phyloP scores from a whole-genome alignment of 108 stramenopile species.

The Cyclotella baltica region DNA sequence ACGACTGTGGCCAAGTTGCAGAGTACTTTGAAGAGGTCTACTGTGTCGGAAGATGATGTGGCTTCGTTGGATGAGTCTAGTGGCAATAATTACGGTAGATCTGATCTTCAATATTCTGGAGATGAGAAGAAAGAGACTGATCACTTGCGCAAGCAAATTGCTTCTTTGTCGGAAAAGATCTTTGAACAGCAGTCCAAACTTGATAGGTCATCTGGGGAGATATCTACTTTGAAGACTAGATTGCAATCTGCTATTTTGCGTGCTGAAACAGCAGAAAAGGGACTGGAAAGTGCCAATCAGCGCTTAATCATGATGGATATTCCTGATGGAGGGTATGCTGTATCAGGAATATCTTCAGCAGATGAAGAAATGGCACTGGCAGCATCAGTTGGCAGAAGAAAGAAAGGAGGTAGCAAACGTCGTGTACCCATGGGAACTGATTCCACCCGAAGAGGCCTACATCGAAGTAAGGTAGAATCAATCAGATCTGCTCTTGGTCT shows the following conservation, averaged over 20 bases:
- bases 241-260: constrained; percentile 65
- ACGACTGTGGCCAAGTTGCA: constrained; percentile 60
- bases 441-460: constrained; percentile 16
- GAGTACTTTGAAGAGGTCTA: constrained; percentile 38
- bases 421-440: constrained; percentile 18
- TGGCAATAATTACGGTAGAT: not conserved
- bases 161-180: constrained; percentile 75
- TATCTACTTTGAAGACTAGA: constrained; percentile 70
- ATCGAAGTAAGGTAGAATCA: constrained; percentile 49
- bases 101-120: constrained; percentile 41
- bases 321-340: constrained; percentile 24
- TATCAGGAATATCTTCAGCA: constrained; percentile 45
- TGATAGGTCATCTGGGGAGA: constrained; percentile 57
- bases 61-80: constrained; percentile 8
- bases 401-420: constrained; percentile 12
- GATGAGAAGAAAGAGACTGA: constrained; percentile 57
- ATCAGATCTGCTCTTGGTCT: constrained; percentile 76
- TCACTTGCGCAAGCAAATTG: constrained; percentile 59
- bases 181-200: constrained; percentile 72
- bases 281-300: constrained; percentile 52
- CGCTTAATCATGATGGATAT: constrained; percentile 42
- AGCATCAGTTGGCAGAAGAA: not conserved
- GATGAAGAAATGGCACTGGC: constrained; percentile 48
- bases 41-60: constrained; percentile 12
- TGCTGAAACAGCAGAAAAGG: constrained; percentile 68